Percentiles rank a stretch among this genome's conserved stretches.
phyloP scores from a whole-genome alignment of 2,329 filamentous ascomycete species.

The Aspergillus candidus region DNA sequence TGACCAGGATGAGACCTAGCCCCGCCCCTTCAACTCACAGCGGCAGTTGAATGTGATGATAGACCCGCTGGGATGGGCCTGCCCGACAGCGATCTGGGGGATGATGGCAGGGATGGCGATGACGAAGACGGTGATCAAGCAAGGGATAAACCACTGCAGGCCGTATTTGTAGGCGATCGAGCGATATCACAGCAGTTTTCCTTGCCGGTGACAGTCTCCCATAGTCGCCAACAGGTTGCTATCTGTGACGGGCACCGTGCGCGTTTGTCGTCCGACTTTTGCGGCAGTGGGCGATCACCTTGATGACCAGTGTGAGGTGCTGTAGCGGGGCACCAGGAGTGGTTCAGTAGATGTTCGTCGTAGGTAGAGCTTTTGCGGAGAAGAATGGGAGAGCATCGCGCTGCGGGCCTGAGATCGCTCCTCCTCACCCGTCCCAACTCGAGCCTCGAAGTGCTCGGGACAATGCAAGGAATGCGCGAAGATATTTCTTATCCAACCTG shows the following conservation, averaged over 20 bases:
- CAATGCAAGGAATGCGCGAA: too few species aligned
- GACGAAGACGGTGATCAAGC: slow-evolving; percentile 50
- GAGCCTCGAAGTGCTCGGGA: too few species aligned
- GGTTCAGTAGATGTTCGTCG: too few species aligned
- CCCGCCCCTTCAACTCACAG: slow-evolving; percentile 46
- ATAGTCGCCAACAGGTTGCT: slow-evolving; percentile 52
- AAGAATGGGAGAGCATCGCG: too few species aligned
- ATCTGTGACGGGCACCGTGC: slow-evolving; percentile 53
- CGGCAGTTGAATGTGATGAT: slow-evolving; percentile 47
- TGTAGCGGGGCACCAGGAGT: too few species aligned
- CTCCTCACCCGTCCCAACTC: too few species aligned
- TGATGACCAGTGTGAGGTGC: too few species aligned
- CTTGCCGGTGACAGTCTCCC: slow-evolving; percentile 54
- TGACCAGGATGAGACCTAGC: slow-evolving; percentile 48
- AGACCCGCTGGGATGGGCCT: slow-evolving; percentile 52
- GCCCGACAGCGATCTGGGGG: slow-evolving; percentile 48
- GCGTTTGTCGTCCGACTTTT: slow-evolving; percentile 37
- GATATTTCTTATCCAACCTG: too few species aligned
- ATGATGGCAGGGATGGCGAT: slow-evolving; percentile 53
- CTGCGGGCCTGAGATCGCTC: too few species aligned
- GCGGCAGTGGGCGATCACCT: slow-evolving; percentile 2
- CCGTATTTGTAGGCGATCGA: slow-evolving; percentile 55
- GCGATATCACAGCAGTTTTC: slow-evolving; percentile 53
- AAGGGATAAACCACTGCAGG: slow-evolving; percentile 56
- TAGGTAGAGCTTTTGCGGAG: too few species aligned